phyloP scores from a whole-genome alignment of 441 rosid species.

The Biscutella laevigata region DNA sequence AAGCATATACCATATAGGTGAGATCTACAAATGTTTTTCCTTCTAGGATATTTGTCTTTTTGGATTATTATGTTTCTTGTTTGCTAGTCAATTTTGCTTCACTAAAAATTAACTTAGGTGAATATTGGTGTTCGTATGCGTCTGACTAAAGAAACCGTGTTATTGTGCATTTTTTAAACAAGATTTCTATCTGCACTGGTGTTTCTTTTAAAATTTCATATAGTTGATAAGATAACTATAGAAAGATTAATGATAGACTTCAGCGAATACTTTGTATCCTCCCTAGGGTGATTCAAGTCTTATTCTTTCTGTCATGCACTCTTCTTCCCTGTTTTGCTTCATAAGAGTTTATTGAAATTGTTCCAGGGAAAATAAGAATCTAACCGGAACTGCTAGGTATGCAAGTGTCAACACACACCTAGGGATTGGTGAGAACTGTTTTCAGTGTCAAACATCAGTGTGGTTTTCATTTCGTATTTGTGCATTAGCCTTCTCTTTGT shows the following conservation, averaged over 20 bases:
- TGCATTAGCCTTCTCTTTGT: not conserved
- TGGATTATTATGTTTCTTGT: too few relatives aligned
- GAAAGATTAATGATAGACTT: too few relatives aligned
- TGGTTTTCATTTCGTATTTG: not conserved
- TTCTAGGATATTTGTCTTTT: too few relatives aligned
- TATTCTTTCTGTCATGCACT: not conserved
- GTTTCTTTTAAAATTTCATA: not conserved
- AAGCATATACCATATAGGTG: slow-evolving; percentile 55
- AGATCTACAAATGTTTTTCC: not conserved
- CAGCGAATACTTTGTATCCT: too few relatives aligned
- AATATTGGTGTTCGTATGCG: too few relatives aligned
- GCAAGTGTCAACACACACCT: slow-evolving; percentile 55
- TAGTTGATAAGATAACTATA: too few relatives aligned
- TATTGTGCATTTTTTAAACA: not conserved
- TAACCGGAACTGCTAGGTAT: slow-evolving; percentile 50
- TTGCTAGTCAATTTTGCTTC: too few relatives aligned
- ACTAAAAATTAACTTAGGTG: too few relatives aligned
- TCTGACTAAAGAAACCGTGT: not conserved
- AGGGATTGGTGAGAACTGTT: slow-evolving; percentile 39
- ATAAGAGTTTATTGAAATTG: not conserved
- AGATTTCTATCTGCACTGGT: not conserved
- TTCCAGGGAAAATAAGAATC: slow-evolving; percentile 44
- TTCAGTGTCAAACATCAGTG: not conserved
- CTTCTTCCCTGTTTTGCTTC: not conserved
- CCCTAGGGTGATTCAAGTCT: too few relatives aligned